These are phyloP conservation scores for Biancaea sappan DNA, from an alignment of 306 rosid species.

Conservation along the genomic window DNA sequence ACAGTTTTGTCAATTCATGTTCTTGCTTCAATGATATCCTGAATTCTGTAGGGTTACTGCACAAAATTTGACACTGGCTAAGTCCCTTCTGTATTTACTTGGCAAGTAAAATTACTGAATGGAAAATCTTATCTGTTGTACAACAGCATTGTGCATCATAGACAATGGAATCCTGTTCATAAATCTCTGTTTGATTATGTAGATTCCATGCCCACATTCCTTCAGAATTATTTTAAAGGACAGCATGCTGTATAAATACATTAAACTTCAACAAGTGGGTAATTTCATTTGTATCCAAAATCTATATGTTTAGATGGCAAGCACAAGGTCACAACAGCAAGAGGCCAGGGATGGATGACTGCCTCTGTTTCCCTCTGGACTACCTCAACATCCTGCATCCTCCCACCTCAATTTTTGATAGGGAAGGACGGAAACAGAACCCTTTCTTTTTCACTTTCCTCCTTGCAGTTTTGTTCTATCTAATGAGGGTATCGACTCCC, in stretches of 20 bases:
- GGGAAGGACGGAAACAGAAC: constrained; percentile 26
- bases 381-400: not conserved
- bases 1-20: not conserved
- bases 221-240: constrained; percentile 12
- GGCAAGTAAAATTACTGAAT: constrained; percentile 22
- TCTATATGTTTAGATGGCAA: constrained; percentile 8
- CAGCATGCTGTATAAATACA: constrained; percentile 11
- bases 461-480: constrained; percentile 14
- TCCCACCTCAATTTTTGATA: constrained; percentile 6
- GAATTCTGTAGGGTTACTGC: constrained; percentile 21
- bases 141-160: not conserved
- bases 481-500: not conserved
- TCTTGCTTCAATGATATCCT: constrained; percentile 30
- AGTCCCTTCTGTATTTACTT: constrained; percentile 11
- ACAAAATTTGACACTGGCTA: constrained; percentile 23
- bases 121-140: constrained; percentile 5
- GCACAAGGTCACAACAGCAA: constrained; percentile 11
- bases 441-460: constrained; percentile 15
- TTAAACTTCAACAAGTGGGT: not conserved
- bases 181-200: constrained; percentile 15
- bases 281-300: constrained; percentile 1
- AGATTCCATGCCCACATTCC: constrained; percentile 8
- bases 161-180: constrained; percentile 24
- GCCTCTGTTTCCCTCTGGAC: constrained; percentile 19
- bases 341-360: constrained; percentile 10